These are phyloP conservation scores for Ampelocalamus luodianensis DNA, from an alignment of 176 grass and related monocot species.

Conservation along the genomic window DNA sequence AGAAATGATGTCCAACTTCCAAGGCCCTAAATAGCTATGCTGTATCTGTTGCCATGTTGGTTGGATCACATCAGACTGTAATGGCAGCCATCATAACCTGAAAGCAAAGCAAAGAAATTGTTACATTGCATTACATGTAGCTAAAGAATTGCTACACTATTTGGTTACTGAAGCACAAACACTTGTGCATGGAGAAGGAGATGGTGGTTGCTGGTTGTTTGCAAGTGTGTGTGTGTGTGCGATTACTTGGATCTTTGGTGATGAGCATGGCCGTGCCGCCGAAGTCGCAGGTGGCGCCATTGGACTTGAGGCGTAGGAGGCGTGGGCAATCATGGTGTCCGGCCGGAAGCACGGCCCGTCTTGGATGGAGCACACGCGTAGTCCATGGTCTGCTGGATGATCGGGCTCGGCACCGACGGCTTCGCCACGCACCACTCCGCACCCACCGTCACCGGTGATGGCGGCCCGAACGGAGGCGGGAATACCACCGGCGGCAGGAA, in stretches of 20 bases:
- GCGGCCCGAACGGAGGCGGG: slow-evolving; percentile 52
- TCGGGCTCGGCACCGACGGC: slow-evolving; percentile 67
- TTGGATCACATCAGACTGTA: slow-evolving; percentile 70
- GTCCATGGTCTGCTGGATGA: slow-evolving; percentile 90
- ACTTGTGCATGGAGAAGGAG: neutral
- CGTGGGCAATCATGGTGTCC: slow-evolving; percentile 68
- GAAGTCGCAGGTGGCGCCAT: slow-evolving; percentile 91
- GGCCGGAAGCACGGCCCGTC: slow-evolving; percentile 69
- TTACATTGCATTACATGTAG: neutral
- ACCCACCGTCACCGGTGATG: slow-evolving; percentile 6
- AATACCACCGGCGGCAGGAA: slow-evolving; percentile 79
- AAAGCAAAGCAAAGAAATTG: slow-evolving; percentile 15
- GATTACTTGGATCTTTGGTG: slow-evolving; percentile 91
- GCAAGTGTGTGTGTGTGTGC: neutral
- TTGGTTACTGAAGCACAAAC: neutral
- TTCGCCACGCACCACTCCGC: slow-evolving; percentile 83
- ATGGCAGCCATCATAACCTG: slow-evolving; percentile 73
- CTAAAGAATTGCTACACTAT: neutral
- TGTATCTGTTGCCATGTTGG: slow-evolving; percentile 14
- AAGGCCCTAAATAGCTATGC: neutral
- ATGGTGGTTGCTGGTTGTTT: neutral
- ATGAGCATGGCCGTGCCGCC: slow-evolving; percentile 82
- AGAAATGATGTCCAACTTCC: slow-evolving; percentile 22
- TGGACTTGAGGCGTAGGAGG: slow-evolving; percentile 83
- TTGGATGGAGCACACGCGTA: slow-evolving; percentile 79